Evolutionary conservation across 768 basidiomycete genomes (phyloP), one percentile per base, ranked within the genome.

Genomic region (Serendipita indica): DNA sequence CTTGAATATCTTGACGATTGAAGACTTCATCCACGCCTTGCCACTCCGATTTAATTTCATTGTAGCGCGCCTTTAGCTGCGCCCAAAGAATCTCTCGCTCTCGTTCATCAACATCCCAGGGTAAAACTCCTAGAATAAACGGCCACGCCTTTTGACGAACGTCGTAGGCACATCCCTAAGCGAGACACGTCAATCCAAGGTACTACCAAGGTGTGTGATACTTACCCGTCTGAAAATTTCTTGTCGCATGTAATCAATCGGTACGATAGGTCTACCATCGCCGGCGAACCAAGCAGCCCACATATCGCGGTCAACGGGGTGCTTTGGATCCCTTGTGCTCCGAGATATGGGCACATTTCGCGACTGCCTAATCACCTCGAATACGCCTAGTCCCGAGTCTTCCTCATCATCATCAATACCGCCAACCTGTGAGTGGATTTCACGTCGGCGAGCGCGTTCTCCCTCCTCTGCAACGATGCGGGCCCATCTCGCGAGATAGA

Each of bases 381-480:
- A 96, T 3, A 92, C 82, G 0, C 91, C 92, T 28, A 91, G 69
- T 1, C 85, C 82, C 0, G 85, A 85, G 2, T 74, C 76, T 69
- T 84, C 87, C 66, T 82, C 82, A 16, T 68, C 76, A 33, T 74
- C 67, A 61, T 74, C 74, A 12, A 73, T 65, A 3, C 76, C 71
- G 2, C 73, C 74, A 3, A 78, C 73, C 10, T 54, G 64, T 0
- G 78, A 74, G 66, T 85, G 84, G 0, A 86, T 81, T 69, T 99
- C 96, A 41, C 79, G 77, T 63, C 82, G 72, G 39, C 96, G 77
- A 3, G 91, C 82, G 14, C 89, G 78, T 69, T 99, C 96, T 16
- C 96, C 96, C 68, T 98, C 96, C 70, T 99, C 96, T 1, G 96
- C 96, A 1, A 98, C 96, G 60, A 91, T 86, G 32, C 93, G 77